phyloP scores from a whole-genome alignment of 805 yeast genomes.

The Cyberlindnera misumaiensis region DNA sequence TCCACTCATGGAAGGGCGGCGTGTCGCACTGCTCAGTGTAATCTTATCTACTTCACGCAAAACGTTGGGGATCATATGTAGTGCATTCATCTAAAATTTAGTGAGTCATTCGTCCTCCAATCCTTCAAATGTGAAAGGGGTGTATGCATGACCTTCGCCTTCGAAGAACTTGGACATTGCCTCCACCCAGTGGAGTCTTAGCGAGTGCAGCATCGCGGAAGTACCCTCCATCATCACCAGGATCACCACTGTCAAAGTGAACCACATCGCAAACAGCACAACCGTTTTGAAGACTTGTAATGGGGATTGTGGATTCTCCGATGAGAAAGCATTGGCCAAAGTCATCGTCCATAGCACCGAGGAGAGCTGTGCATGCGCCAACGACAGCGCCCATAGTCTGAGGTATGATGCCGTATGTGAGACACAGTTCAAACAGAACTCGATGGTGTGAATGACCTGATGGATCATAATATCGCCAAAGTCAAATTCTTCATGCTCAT shows the following conservation, averaged over 20 bases:
- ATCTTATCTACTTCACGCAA: background rate
- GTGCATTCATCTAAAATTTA: too few species aligned
- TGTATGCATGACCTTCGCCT: conserved; percentile 91
- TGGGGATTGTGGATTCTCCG: conserved; percentile 37
- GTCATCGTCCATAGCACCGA: conserved; percentile 98
- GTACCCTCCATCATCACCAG: conserved; percentile 98
- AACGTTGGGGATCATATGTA: too few species aligned
- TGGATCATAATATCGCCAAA: conserved; percentile 95
- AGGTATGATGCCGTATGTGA: conserved; percentile 98
- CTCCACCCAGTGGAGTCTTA: conserved; percentile 98
- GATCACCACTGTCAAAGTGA: conserved; percentile 81
- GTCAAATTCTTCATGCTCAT: conserved; percentile 38
- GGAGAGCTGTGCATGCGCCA: conserved; percentile 95
- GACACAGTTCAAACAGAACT: conserved; percentile 93
- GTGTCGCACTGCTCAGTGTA: conserved; percentile 18
- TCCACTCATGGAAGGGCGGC: conserved; percentile 22
- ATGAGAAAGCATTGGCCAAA: conserved; percentile 65
- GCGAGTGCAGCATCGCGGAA: conserved; percentile 97
- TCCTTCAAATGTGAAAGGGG: conserved; percentile 71
- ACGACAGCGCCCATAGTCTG: conserved; percentile 94
- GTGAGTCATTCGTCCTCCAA: background rate
- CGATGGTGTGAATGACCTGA: conserved; percentile 96
- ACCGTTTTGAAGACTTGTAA: conserved; percentile 72
- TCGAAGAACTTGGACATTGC: conserved; percentile 97
- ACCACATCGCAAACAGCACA: conserved; percentile 90